Conservation (phyloP, 345 rosid genomes). For the Lumnitzera littorea region DNA sequence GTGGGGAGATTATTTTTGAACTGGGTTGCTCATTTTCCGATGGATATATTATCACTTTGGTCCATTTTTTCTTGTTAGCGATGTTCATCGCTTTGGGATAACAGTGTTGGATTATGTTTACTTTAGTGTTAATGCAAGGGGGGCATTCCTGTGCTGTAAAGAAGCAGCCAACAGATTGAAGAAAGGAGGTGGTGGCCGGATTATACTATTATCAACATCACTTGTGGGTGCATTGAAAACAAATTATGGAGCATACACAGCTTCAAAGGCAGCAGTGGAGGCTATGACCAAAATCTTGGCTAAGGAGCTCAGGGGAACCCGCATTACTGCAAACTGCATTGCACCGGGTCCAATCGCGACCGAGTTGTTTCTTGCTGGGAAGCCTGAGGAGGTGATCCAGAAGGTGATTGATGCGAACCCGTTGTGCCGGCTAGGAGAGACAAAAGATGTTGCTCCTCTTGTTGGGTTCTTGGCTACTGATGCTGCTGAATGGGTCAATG, state of each 20-base stretch:
- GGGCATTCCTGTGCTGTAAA: constrained; percentile 16
- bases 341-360: constrained; percentile 9
- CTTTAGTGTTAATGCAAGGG: constrained; percentile 4
- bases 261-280: constrained; percentile 14
- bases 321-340: constrained; percentile 9
- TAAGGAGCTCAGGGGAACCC: constrained; percentile 19
- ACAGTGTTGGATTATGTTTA: neutral
- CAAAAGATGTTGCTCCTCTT: constrained; percentile 11
- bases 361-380: constrained; percentile 11
- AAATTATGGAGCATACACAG: constrained; percentile 2
- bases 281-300: constrained; percentile 14
- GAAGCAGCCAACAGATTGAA: constrained; percentile 12
- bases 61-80: too few species aligned
- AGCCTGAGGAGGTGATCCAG: constrained; percentile 9
- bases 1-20: too few species aligned
- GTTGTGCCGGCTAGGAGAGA: constrained; percentile 7
- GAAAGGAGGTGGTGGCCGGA: constrained; percentile 16
- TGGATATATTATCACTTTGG: too few species aligned
- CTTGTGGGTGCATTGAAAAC: constrained; percentile 6
- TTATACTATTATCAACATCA: constrained; percentile 8
- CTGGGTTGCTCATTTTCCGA: too few species aligned
- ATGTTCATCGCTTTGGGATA: too few species aligned
- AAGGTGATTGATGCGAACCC: constrained; percentile 2
- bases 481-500: constrained; percentile 16
- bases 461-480: constrained; percentile 14